Evolutionary conservation across 106 monocot species (phyloP), one percentile per base, ranked within the genome.

Genomic region (Xerophyta viscosa): DNA sequence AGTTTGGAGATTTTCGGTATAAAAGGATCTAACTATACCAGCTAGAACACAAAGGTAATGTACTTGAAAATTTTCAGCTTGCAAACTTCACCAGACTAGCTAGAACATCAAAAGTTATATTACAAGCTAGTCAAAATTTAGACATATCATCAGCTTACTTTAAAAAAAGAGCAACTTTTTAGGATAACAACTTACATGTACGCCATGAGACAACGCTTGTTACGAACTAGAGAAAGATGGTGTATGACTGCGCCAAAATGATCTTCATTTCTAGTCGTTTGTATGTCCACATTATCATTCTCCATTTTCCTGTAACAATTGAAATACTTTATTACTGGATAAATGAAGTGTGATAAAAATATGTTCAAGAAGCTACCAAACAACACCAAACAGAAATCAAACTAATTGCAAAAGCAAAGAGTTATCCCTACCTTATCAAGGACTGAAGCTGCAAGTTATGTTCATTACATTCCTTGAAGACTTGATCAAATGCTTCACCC

Each of bases 141-240:
- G n/a, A n/a, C n/a, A n/a, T n/a, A n/a, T n/a, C n/a, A n/a, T n/a
- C n/a, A n/a, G n/a, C n/a, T 33, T 33, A 11, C 33, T 33, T 33
- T 5, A 6, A 33, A 6, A 33, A 11, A 6, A 33, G 11, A 33
- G 33, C 11, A 33, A 11, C 33, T 33, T 33, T 6, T 6, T 6
- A 33, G 7, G 5, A 33, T 33, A 33, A 5, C 37, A 44, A 24
- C 13, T 33, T 84, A 88, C 94, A 88, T 70, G 73, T 88, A 96
- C 24, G 84, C 81, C 94, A 85, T 96, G 62, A 88, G 88, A 37
- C 88, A 85, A 20, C 88, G 84, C 55, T 96, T 96, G 55, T 96
- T 88, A 44, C 85, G 84, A 26, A 66, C 44, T 42, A 96, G 66
- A 49, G 94, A 88, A 50, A 88, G 80, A 59, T 88, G 84, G 29